Base-by-base conservation (phyloP, 352 stramenopile genomes). In the Globisporangium cylindrosporum region DNA sequence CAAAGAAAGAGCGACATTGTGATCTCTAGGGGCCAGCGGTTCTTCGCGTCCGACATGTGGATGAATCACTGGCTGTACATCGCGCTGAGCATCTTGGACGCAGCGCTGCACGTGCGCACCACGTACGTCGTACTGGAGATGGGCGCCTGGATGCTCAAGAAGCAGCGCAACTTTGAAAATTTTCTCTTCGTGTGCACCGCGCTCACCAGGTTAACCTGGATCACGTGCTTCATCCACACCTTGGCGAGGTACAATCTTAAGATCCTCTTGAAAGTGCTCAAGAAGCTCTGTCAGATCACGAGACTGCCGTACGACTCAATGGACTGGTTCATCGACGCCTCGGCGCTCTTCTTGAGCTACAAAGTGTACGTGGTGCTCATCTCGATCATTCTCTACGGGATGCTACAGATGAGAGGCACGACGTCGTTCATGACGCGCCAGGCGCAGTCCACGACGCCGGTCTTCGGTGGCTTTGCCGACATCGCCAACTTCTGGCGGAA, bases 41-140 rank as follows among this genome's bases (percentile, higher is more conserved):
- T 86, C 24, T 78, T 86, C 56, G 82, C 76, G 3, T 89, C 82
- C 1, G 78, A 88, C 29, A 58, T 86, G 1, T 90, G 82, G 82
- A 88, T 89, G 69, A 90, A 89, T 69, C 78, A 90, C 55, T 90
- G 82, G 82, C 68, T 90, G 8, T 90, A 89, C 69, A 86, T 89
- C 12, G 20, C 70, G 5, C 53, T 90, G 2, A 89, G 82, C 62
- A 81, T 88, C 29, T 36, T 82, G 20, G 80, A 90, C 10, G 69
- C 78, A 2, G 59, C 84, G 8, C 57, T 75, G 1, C 84, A 68
- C 59, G 12, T 87, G 1, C 80, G 81, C 0, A 72, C 76, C 60
- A 85, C 70, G 9, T 88, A 88, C 56, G 67, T 74, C 20, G 70
- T 80, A 2, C 68, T 82, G 20, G 55, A 81, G 36, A 77, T 82